Base-by-base conservation (phyloP, 345 rosid species). In the Odontarrhena argentea region DNA sequence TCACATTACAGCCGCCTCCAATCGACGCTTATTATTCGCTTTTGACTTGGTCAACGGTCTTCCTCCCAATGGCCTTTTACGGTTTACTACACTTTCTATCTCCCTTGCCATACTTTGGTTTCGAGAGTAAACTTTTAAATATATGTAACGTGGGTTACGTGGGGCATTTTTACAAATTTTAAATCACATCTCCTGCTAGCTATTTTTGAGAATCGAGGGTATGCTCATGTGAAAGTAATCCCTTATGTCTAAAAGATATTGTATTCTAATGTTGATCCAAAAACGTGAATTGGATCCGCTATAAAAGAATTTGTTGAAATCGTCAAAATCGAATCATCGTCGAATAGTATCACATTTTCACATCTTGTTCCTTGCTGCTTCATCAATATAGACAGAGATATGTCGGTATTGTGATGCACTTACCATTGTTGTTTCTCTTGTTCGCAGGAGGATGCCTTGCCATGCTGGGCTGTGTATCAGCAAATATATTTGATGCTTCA, bases 1-100 rank as follows among this genome's bases (percentile, higher is more conserved):
- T 55, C 50, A 59, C 63, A 79, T 65, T 69, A 32, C 26, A 76
- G 91, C 88, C 87, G 83, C 88, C 91, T 68, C 41, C 8, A 9
- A 82, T 80, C 80, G 25, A 80, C 77, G 82, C 80, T 41, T 55
- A 42, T 4, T 12, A 22, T 70, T 54, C 1, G 36, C 3, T 64
- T 32, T 37, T 63, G 13, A 38, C 63, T 48, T 63, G 1, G 72
- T 71, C 80, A 73, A 77, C 76, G 75, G 68, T 65, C 80, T 65
- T 52, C 68, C 14, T 67, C 67, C 11, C 35, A 7, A 60, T 61
- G 61, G 43, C 10, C 67, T 65, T 11, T 59, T 18, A 18, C 22
- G 1, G 22, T 18, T 18, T 18, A 18, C 22, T 18, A 63, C 57
- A 44, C 47, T 46, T 51, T 53, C 37, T 59, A 6, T 68, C 50